These are phyloP conservation scores for Usnea hakonensis DNA, from an alignment of 495 filamentous ascomycete genomes.

Conservation along the genomic window DNA sequence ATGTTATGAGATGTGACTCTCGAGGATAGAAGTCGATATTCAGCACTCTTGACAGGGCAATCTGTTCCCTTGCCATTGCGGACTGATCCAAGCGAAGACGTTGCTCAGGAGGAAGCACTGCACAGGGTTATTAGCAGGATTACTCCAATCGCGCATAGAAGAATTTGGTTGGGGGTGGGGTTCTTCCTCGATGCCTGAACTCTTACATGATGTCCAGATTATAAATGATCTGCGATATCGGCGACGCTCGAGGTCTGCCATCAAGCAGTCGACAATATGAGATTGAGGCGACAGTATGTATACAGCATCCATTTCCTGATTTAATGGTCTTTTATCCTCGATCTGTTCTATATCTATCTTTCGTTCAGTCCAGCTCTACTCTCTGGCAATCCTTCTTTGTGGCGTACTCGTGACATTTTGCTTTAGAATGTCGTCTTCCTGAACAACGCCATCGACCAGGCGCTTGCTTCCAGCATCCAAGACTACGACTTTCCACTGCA, in stretches of 20 bases:
- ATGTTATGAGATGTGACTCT: conserved; percentile 85
- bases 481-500: conserved; percentile 92
- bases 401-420: conserved; percentile 84
- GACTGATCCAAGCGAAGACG: conserved; percentile 51
- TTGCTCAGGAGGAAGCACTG: conserved; percentile 48
- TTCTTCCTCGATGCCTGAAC: not conserved
- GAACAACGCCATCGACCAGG: conserved; percentile 78
- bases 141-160: not conserved
- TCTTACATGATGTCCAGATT: conserved; percentile 77
- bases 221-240: conserved; percentile 68
- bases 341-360: conserved; percentile 80
- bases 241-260: conserved; percentile 79
- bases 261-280: conserved; percentile 83
- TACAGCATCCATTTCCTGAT: conserved; percentile 84
- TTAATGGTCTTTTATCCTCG: conserved; percentile 69
- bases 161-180: not conserved
- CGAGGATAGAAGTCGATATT: conserved; percentile 82
- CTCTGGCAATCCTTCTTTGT: not conserved
- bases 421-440: conserved; percentile 92
- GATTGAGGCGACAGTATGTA: conserved; percentile 80
- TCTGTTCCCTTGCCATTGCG: conserved; percentile 57
- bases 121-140: not conserved
- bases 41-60: conserved; percentile 63
- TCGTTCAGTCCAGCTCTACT: conserved; percentile 8
- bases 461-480: conserved; percentile 71